A percentile compares a stretch with the other conserved stretches of the same genome.
phyloP scores from a whole-genome alignment of 495 filamentous ascomycete genomes.

The Clohesyomyces aquaticus region DNA sequence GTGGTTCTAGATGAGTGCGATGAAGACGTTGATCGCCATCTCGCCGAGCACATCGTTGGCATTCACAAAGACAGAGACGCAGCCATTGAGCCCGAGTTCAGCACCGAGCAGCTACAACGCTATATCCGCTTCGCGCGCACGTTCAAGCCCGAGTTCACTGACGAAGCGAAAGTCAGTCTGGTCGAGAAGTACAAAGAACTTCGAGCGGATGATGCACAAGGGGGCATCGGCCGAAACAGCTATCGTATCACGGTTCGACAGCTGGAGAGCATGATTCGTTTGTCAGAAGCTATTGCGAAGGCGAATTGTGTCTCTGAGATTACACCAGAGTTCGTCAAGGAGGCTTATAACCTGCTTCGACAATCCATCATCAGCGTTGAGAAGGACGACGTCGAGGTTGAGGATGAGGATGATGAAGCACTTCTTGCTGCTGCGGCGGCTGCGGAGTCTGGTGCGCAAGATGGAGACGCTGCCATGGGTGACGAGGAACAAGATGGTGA shows the following conservation, averaged over 20 bases:
- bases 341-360: conserved; percentile 84
- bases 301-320: conserved; percentile 96
- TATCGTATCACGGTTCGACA: conserved; percentile 98
- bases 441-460: conserved; percentile 48
- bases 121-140: conserved; percentile 97
- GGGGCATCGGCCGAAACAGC: conserved; percentile 86
- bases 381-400: conserved; percentile 96
- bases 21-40: conserved; percentile 82
- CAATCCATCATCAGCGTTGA: conserved; percentile 98
- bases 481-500: conserved; percentile 54
- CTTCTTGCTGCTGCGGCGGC: conserved; percentile 46
- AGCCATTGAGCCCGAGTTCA: conserved; percentile 88
- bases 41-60: conserved; percentile 92
- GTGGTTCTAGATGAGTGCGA: conserved; percentile 98
- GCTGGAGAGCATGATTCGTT: conserved; percentile 89
- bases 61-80: conserved; percentile 91
- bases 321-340: conserved; percentile 78
- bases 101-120: conserved; percentile 93
- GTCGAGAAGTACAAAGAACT: conserved; percentile 97
- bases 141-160: conserved; percentile 89
- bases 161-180: conserved; percentile 80
- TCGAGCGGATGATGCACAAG: conserved; percentile 89
- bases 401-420: conserved; percentile 74
- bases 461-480: conserved; percentile 45
- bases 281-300: conserved; percentile 95